Evolutionary conservation across 2,329 filamentous ascomycete genomes (phyloP).

Genomic region (Claviceps sorghi): DNA sequence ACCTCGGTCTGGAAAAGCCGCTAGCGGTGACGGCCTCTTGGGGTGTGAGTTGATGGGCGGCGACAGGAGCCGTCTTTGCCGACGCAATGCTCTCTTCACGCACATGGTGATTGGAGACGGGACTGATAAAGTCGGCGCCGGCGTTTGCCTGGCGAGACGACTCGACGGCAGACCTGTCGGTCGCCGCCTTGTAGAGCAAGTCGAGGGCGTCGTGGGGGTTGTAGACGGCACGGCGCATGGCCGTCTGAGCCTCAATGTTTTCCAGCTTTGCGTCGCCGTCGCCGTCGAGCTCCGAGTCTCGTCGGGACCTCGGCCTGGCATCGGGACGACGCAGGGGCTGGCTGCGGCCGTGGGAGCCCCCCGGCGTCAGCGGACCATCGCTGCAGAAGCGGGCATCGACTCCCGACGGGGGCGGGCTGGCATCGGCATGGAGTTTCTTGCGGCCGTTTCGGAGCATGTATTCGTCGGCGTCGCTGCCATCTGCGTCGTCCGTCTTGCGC

Average conservation of each 20-base stretch:
- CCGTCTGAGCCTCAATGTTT: conserved; percentile 48
- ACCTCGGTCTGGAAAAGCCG: conserved; percentile 4
- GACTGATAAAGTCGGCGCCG: conserved; percentile 9
- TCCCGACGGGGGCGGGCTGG: conserved; percentile 25
- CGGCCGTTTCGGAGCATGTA: conserved; percentile 61
- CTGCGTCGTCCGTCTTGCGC: conserved; percentile 56
- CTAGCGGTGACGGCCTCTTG: conserved; percentile 4
- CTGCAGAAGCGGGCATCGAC: conserved; percentile 31
- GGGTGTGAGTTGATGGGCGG: conserved; percentile 7
- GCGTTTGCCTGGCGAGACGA: conserved; percentile 1
- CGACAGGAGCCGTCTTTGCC: conserved; percentile 7
- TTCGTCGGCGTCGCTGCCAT: conserved; percentile 41
- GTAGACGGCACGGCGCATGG: conserved; percentile 62
- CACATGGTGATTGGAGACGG: conserved; percentile 14
- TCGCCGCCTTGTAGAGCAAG: conserved; percentile 75
- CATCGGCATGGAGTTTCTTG: conserved; percentile 44
- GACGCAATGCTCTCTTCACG: conserved; percentile 18
- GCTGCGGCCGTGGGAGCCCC: conserved; percentile 48
- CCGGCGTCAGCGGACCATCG: conserved; percentile 46
- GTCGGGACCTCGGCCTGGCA: conserved; percentile 14
- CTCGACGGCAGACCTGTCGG: conserved; percentile 36
- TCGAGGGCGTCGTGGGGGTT: conserved; percentile 88
- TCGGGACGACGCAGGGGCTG: conserved; percentile 52
- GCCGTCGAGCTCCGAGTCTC: conserved; percentile 26
- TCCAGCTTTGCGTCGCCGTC: conserved; percentile 48